phyloP scores from a whole-genome alignment of 1,139 yeast genomes.

The Nakaseomyces glabratus region DNA sequence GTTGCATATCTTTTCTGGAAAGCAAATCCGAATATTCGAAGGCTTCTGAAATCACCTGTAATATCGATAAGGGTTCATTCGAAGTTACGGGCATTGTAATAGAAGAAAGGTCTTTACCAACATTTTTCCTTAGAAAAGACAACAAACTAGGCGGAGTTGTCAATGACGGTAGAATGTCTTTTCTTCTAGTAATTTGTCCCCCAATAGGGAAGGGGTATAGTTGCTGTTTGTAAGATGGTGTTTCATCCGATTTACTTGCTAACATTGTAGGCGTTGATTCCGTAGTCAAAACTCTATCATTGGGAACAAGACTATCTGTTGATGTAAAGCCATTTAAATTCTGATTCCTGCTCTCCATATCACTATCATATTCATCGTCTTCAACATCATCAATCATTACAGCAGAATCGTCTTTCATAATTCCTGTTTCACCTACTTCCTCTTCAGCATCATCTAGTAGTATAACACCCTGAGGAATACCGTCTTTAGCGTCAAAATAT shows the following conservation, averaged over 20 bases:
- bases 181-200: conserved; percentile 43
- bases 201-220: conserved; percentile 57
- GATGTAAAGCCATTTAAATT: conserved; percentile 1
- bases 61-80: conserved; percentile 79
- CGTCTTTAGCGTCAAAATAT: conserved; percentile 31
- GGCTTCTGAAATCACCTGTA: conserved; percentile 71
- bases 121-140: conserved; percentile 74
- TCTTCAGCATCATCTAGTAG: conserved; percentile 28
- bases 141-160: conserved; percentile 75
- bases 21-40: conserved; percentile 68
- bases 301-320: conserved; percentile 1
- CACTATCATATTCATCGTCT: conserved; percentile 5
- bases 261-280: conserved; percentile 1
- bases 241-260: conserved; percentile 5
- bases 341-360: conserved; percentile 2
- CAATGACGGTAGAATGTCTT: conserved; percentile 50
- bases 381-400: conserved; percentile 6
- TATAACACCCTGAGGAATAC: conserved; percentile 24
- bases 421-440: conserved; percentile 5
- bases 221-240: conserved; percentile 18
- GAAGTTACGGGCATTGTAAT: conserved; percentile 91
- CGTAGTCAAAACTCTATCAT: not conserved
- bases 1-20: conserved; percentile 44
- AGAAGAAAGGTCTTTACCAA: conserved; percentile 81
- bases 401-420: not conserved